Conservation (phyloP, 371 early-diverging fungal species). For the Rhizomucor miehei region DNA sequence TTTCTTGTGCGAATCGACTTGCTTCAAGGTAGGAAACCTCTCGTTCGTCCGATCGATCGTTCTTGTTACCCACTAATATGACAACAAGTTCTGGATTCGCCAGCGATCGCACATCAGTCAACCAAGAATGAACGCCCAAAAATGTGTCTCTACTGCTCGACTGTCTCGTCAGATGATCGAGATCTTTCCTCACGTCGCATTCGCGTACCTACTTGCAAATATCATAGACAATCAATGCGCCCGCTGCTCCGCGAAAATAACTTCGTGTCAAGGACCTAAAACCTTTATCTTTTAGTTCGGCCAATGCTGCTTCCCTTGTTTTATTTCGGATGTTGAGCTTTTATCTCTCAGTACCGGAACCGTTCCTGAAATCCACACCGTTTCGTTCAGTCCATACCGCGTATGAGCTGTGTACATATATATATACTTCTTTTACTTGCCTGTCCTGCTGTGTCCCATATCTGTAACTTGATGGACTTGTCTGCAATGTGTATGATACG, state of each 20-base stretch:
- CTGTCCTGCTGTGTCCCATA: slow-evolving; percentile 91
- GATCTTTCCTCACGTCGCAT: neutral
- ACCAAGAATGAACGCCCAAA: slow-evolving; percentile 56
- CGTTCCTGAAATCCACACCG: slow-evolving; percentile 52
- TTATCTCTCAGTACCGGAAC: slow-evolving; percentile 44
- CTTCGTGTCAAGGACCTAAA: slow-evolving; percentile 71
- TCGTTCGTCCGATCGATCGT: slow-evolving; percentile 56
- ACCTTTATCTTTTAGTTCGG: slow-evolving; percentile 1
- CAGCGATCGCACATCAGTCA: slow-evolving; percentile 61
- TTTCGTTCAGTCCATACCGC: neutral
- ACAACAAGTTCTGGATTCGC: slow-evolving; percentile 67
- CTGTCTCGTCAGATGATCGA: neutral
- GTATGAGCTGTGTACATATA: slow-evolving; percentile 2
- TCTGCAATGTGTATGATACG: slow-evolving; percentile 64
- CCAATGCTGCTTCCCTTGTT: neutral
- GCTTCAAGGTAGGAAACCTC: slow-evolving; percentile 68
- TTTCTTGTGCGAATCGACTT: slow-evolving; percentile 65
- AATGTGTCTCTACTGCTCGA: slow-evolving; percentile 54
- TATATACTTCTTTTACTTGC: slow-evolving; percentile 21
- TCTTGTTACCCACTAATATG: slow-evolving; percentile 74
- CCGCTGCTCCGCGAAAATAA: slow-evolving; percentile 69
- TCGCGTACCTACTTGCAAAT: slow-evolving; percentile 57
- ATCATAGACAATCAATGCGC: slow-evolving; percentile 68
- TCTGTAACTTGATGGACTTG: slow-evolving; percentile 71
- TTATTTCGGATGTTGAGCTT: too few relatives aligned